Conservation (phyloP, 345 rosid species). For the Lepidium africanum region DNA sequence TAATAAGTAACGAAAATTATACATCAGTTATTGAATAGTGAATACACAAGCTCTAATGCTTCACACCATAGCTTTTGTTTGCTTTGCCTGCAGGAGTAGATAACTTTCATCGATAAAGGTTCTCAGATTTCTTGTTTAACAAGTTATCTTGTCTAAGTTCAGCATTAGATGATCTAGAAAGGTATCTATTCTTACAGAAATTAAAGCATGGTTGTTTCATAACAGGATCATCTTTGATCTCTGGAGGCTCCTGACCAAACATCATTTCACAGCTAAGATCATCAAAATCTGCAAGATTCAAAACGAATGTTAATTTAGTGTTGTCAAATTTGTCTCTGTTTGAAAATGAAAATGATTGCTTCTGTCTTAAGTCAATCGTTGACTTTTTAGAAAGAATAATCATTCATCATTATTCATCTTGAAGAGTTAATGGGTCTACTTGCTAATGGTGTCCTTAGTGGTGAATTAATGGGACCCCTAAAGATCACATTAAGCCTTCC, state of each 20-base stretch:
- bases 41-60: slow-evolving; percentile 34
- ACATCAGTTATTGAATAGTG: too few species aligned
- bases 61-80: slow-evolving; percentile 41
- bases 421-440: slow-evolving; percentile 34
- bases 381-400: slow-evolving; percentile 8
- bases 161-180: neutral
- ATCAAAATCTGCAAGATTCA: slow-evolving; percentile 66
- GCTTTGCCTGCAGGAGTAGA: slow-evolving; percentile 53
- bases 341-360: slow-evolving; percentile 6
- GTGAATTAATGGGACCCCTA: slow-evolving; percentile 48
- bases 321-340: neutral
- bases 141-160: neutral
- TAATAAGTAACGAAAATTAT: too few species aligned
- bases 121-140: neutral
- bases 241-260: slow-evolving; percentile 80
- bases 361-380: slow-evolving; percentile 8
- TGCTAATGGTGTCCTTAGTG: slow-evolving; percentile 56
- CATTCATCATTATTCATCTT: slow-evolving; percentile 22
- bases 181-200: slow-evolving; percentile 45
- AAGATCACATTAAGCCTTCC: slow-evolving; percentile 45
- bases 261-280: slow-evolving; percentile 94
- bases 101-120: neutral
- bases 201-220: slow-evolving; percentile 77
- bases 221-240: slow-evolving; percentile 62
- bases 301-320: neutral